Base-by-base conservation (phyloP, 768 basidiomycete species). In the Clitopilus hobsonii region DNA sequence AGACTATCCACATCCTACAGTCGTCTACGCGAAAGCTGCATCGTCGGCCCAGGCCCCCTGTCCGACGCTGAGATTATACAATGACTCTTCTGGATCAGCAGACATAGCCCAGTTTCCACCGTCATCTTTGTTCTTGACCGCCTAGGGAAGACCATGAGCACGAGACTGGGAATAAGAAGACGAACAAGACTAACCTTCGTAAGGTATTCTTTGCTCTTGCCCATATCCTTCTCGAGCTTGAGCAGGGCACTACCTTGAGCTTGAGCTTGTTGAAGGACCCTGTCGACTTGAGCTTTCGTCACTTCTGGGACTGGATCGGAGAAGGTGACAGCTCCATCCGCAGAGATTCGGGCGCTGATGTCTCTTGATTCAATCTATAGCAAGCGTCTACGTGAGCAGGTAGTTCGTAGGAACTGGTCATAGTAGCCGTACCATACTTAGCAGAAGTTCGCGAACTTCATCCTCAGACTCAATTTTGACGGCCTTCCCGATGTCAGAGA, bases 291-390 rank as follows among this genome's bases (percentile, higher is more conserved):
- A 7, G 71, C 73, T 57, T 82, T 79, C 13, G 82, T 75, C 58
- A 86, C 83, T 51, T 73, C 68, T n/a, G 81, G 74, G 1, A 81
- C 76, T 14, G 82, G 79, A 63, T 87, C 85, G 16, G 80, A 79
- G 68, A 92, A 91, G 0, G 85, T 84, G 18, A 94, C 89, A 0
- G 87, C 88, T 4, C 82, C 86, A 52, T 82, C 76, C 1, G 80
- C 77, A 1, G 85, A 83, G 28, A 94, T 80, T 36, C 77, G 77
- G 0, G 89, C 91, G 20, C 76, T 78, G 58, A 94, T 85, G 57
- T 90, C 87, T 54, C 74, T 76, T 0, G 77, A 74, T 63, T 87
- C 86, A 59, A 93, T 88, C 91, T 91, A 47, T 7, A 54, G 4
- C n/a, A 23, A 38, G 45, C 49, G 38, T 14, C 20, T 32, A 11